Conservation (phyloP, 2,329 filamentous ascomycete genomes). For the Alternaria sp. region DNA sequence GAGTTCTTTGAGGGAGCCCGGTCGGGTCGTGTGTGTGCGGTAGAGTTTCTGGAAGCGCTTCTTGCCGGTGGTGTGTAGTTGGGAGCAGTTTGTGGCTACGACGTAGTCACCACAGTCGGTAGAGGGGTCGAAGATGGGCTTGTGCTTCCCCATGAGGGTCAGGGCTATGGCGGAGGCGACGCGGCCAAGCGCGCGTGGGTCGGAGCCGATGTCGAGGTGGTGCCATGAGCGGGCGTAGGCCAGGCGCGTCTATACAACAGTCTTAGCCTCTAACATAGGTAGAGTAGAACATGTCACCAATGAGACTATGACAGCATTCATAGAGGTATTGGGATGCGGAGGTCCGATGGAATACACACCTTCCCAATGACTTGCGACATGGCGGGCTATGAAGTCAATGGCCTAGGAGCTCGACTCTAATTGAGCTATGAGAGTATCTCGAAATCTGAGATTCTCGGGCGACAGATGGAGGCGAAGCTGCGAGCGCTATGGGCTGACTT, state of each 20-base stretch:
- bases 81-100: constrained; percentile 87
- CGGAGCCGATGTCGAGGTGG: constrained; percentile 75
- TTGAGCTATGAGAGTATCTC: neutral
- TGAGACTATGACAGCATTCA: neutral
- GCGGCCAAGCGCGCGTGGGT: constrained; percentile 81
- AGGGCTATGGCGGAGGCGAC: constrained; percentile 87
- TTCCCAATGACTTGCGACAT: constrained; percentile 85
- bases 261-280: constrained; percentile 14
- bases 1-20: constrained; percentile 84
- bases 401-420: constrained; percentile 15
- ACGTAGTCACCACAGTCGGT: constrained; percentile 99
- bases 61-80: constrained; percentile 86
- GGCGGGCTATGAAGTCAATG: constrained; percentile 40
- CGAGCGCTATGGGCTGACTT: constrained; percentile 15
- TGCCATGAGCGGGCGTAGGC: constrained; percentile 98
- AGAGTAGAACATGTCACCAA: constrained; percentile 1
- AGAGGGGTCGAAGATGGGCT: constrained; percentile 95
- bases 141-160: constrained; percentile 97
- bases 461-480: constrained; percentile 1
- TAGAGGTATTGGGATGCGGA: constrained; percentile 25
- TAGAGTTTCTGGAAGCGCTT: constrained; percentile 96
- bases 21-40: constrained; percentile 91
- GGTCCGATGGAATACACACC: constrained; percentile 60
- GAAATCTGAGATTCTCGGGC: constrained; percentile 3
- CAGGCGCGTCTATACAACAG: constrained; percentile 76